Evolutionary conservation across 306 rosid species (phyloP).

Genomic region (Gleditsia sinensis): DNA sequence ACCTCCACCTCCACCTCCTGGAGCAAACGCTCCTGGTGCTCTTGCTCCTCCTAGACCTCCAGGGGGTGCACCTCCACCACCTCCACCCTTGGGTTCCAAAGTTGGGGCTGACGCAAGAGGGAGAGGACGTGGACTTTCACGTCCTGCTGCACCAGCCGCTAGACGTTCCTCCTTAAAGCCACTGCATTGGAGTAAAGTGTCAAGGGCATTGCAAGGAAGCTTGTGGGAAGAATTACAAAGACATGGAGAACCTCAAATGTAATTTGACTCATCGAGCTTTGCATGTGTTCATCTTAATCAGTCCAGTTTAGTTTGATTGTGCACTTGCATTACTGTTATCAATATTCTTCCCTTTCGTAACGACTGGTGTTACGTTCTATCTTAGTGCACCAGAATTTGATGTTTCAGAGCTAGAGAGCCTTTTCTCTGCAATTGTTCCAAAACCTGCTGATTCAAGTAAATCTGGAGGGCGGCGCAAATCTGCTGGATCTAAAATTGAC

Average conservation of each 20-base stretch:
- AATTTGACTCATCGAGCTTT: slow-evolving; percentile 35
- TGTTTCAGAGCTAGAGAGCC: slow-evolving; percentile 85
- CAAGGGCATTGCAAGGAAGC: slow-evolving; percentile 94
- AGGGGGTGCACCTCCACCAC: slow-evolving; percentile 73
- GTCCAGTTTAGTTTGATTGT: slow-evolving; percentile 10
- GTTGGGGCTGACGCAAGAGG: slow-evolving; percentile 58
- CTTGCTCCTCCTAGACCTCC: slow-evolving; percentile 69
- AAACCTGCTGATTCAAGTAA: slow-evolving; percentile 78
- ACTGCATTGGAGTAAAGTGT: slow-evolving; percentile 93
- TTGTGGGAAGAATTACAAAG: slow-evolving; percentile 97
- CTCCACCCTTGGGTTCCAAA: slow-evolving; percentile 62
- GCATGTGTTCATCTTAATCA: slow-evolving; percentile 22
- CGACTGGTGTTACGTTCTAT: slow-evolving; percentile 39
- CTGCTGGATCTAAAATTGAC: slow-evolving; percentile 83
- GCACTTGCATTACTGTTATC: slow-evolving; percentile 19
- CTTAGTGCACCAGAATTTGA: slow-evolving; percentile 92
- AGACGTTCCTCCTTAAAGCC: slow-evolving; percentile 86
- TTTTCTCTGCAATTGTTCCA: slow-evolving; percentile 87
- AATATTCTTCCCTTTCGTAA: slow-evolving; percentile 29
- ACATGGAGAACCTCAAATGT: slow-evolving; percentile 84
- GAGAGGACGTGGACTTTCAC: slow-evolving; percentile 88
- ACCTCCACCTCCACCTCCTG: slow-evolving; percentile 57
- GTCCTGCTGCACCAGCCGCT: slow-evolving; percentile 56
- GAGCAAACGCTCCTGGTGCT: slow-evolving; percentile 39
- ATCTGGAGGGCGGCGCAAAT: slow-evolving; percentile 77